Percentiles rank a stretch among this genome's conserved stretches.
phyloP scores from a whole-genome alignment of 2,329 filamentous ascomycete genomes.

The Claviceps cyperi region DNA sequence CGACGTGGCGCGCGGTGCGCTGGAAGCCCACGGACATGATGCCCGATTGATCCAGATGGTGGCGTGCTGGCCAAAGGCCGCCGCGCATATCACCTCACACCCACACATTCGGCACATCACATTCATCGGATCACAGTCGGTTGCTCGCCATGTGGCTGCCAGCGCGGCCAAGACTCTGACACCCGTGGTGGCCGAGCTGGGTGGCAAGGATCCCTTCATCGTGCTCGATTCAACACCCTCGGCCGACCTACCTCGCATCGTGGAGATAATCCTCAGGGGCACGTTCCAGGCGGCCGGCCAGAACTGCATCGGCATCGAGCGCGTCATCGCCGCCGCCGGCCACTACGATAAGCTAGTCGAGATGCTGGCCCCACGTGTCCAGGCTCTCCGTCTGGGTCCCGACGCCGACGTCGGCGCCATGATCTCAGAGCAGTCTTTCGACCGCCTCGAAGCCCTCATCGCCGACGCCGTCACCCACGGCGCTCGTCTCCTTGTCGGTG shows the following conservation, averaged over 20 bases:
- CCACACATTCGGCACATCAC: slow-evolving; percentile 76
- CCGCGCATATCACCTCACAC: slow-evolving; percentile 72
- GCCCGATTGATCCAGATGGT: slow-evolving; percentile 71
- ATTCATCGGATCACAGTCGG: slow-evolving; percentile 81
- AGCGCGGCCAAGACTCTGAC: slow-evolving; percentile 78
- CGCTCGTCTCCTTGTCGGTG: slow-evolving; percentile 69
- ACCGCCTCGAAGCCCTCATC: slow-evolving; percentile 62
- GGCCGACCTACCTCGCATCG: slow-evolving; percentile 53
- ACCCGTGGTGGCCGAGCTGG: slow-evolving; percentile 79
- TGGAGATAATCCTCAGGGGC: slow-evolving; percentile 74
- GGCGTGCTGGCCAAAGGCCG: slow-evolving; percentile 75
- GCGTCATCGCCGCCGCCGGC: slow-evolving; percentile 66
- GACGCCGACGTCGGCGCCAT: slow-evolving; percentile 75
- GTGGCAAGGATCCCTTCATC: slow-evolving; percentile 87
- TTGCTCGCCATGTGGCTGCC: slow-evolving; percentile 77
- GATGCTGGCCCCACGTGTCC: slow-evolving; percentile 59
- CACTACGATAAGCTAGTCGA: slow-evolving; percentile 56
- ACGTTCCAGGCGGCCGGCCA: slow-evolving; percentile 92
- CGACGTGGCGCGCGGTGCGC: slow-evolving; percentile 61
- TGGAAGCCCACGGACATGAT: slow-evolving; percentile 70
- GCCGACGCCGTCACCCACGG: slow-evolving; percentile 62
- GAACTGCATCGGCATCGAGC: slow-evolving; percentile 95
- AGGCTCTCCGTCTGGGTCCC: slow-evolving; percentile 60
- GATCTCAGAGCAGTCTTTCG: slow-evolving; percentile 67
- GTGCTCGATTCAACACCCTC: slow-evolving; percentile 61